phyloP scores from a whole-genome alignment of 768 basidiomycete genomes.

The Hydnomerulius pinastri region DNA sequence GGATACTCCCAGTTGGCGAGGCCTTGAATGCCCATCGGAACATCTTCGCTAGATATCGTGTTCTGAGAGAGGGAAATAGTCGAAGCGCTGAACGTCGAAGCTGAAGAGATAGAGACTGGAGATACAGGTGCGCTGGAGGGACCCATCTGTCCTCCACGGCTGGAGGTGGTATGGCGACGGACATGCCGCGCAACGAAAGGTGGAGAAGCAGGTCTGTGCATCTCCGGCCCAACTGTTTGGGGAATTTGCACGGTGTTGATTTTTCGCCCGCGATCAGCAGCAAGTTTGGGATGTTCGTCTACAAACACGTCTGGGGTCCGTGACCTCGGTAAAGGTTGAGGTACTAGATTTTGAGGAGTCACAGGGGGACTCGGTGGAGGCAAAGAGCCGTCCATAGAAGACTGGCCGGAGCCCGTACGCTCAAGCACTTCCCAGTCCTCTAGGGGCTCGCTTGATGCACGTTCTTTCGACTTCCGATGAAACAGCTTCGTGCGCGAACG shows the following conservation, averaged over 20 bases:
- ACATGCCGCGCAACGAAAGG: slow-evolving; percentile 34
- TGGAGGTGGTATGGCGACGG: slow-evolving; percentile 36
- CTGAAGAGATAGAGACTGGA: slow-evolving; percentile 29
- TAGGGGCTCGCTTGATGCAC: slow-evolving; percentile 33
- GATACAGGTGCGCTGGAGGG: slow-evolving; percentile 35
- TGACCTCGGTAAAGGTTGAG: slow-evolving; percentile 18
- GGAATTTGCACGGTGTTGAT: slow-evolving; percentile 27
- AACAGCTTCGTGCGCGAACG: slow-evolving; percentile 35
- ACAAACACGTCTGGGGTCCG: slow-evolving; percentile 15
- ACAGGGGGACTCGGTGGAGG: slow-evolving; percentile 21
- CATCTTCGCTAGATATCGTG: slow-evolving; percentile 19
- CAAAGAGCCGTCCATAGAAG: slow-evolving; percentile 24
- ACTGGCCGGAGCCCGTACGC: slow-evolving; percentile 27
- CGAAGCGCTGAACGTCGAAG: slow-evolving; percentile 27
- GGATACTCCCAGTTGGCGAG: slow-evolving; percentile 20
- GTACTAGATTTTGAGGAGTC: slow-evolving; percentile 17
- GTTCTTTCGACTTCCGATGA: slow-evolving; percentile 37
- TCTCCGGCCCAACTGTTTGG: slow-evolving; percentile 13
- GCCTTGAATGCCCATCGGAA: slow-evolving; percentile 13
- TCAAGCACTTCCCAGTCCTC: slow-evolving; percentile 37
- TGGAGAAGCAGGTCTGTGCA: slow-evolving; percentile 32
- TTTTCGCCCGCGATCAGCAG: slow-evolving; percentile 23
- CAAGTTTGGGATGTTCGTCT: slow-evolving; percentile 7
- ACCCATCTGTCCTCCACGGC: slow-evolving; percentile 29
- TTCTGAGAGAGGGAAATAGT: slow-evolving; percentile 20